Percentiles rank a stretch among this genome's conserved stretches.
phyloP scores from a whole-genome alignment of 169 alveolate species.

The Perkinsus marinus region DNA sequence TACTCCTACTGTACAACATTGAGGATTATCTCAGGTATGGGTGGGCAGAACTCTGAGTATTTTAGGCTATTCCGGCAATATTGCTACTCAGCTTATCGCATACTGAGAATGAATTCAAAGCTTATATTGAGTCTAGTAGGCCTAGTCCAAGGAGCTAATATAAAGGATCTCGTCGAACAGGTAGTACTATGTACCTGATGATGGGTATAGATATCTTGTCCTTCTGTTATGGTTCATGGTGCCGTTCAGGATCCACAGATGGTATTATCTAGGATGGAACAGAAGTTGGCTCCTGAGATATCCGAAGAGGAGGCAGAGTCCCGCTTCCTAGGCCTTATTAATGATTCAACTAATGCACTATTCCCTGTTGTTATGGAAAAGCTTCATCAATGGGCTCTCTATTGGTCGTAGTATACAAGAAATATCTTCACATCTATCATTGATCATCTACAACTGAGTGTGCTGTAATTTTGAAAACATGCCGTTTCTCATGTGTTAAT shows the following conservation, averaged over 20 bases:
- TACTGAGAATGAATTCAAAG: slow-evolving; percentile 36
- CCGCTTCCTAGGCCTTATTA: slow-evolving; percentile 58
- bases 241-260: neutral
- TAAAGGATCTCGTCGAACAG: slow-evolving; percentile 3
- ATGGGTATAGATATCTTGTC: too few species aligned
- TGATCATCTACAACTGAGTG: too few species aligned
- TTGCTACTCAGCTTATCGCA: slow-evolving; percentile 41
- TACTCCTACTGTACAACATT: neutral
- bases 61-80: slow-evolving; percentile 22
- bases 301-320: slow-evolving; percentile 72
- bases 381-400: slow-evolving; percentile 69
- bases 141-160: neutral
- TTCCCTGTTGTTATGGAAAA: slow-evolving; percentile 74
- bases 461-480: too few species aligned
- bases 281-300: slow-evolving; percentile 59
- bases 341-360: slow-evolving; percentile 70
- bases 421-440: neutral
- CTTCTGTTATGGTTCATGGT: too few species aligned
- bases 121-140: slow-evolving; percentile 15
- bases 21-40: slow-evolving; percentile 62
- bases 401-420: slow-evolving; percentile 43
- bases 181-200: neutral
- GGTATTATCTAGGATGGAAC: slow-evolving; percentile 49
- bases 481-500: neutral
- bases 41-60: slow-evolving; percentile 57